Evolutionary conservation across 768 basidiomycete genomes (phyloP).

Genomic region (Boletus insuetus): DNA sequence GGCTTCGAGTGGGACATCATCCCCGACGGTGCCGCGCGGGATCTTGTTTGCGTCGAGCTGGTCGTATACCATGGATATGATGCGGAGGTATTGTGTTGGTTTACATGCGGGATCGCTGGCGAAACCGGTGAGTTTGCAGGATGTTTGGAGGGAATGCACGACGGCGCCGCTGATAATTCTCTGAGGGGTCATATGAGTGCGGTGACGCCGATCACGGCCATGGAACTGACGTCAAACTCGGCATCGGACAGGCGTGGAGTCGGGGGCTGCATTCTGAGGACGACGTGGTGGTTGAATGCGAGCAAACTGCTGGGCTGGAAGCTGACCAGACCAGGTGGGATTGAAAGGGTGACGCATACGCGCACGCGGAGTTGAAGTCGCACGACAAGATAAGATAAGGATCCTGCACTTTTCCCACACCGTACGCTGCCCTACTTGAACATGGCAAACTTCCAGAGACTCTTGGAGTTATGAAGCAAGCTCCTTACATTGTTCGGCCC

Average conservation of each 20-base stretch:
- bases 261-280: background rate
- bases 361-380: conserved; percentile 4
- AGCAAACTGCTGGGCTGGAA: background rate
- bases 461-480: no score
- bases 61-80: conserved; percentile 21
- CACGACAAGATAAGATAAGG: conserved; percentile 7
- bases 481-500: no score
- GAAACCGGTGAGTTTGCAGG: conserved; percentile 14
- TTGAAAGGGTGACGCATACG: background rate
- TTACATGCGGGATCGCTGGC: conserved; percentile 12
- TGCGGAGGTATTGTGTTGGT: conserved; percentile 21
- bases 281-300: background rate
- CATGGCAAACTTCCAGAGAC: no score
- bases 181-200: conserved; percentile 3
- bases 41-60: conserved; percentile 20
- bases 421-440: no score
- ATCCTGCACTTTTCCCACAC: no score
- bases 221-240: conserved; percentile 23
- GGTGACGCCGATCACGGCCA: background rate
- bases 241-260: background rate
- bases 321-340: no score
- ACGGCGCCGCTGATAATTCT: conserved; percentile 12
- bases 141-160: conserved; percentile 9
- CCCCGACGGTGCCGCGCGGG: conserved; percentile 7
- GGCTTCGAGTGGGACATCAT: conserved; percentile 1